A percentile compares a stretch with the other conserved stretches of the same genome.
phyloP scores from a whole-genome alignment of 73 alveolate genomes.

The Stentor coeruleus region DNA sequence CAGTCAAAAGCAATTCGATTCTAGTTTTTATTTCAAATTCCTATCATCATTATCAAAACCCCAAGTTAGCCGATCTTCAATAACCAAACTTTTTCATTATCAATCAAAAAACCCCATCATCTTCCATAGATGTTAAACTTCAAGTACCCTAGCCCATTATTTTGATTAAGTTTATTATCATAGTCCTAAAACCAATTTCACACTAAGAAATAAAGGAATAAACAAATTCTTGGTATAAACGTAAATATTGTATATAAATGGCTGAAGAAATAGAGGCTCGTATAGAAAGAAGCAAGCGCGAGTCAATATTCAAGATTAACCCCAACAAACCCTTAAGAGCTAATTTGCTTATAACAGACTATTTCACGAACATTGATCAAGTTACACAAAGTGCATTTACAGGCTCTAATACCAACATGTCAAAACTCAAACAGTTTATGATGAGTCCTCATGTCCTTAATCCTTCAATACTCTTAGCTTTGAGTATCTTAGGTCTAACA shows the following conservation, averaged over 20 bases:
- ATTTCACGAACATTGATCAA: slow-evolving; percentile 19
- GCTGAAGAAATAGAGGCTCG: slow-evolving; percentile 2
- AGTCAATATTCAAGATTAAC: neutral
- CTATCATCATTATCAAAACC: slow-evolving; percentile 37
- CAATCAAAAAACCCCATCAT: neutral
- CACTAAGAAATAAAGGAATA: too few species aligned
- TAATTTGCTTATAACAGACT: slow-evolving; percentile 11
- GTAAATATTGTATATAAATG: too few species aligned
- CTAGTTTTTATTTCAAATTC: slow-evolving; percentile 35
- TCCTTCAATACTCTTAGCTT: slow-evolving; percentile 2
- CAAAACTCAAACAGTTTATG: neutral
- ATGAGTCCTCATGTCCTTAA: slow-evolving; percentile 12
- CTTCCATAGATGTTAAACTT: too few species aligned
- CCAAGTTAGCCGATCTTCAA: slow-evolving; percentile 47
- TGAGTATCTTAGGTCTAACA: slow-evolving; percentile 1
- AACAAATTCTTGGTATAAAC: too few species aligned
- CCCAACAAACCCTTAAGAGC: slow-evolving; percentile 1
- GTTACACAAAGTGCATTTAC: neutral
- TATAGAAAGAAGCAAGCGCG: slow-evolving; percentile 3
- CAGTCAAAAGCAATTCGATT: slow-evolving; percentile 53
- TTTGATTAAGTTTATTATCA: too few species aligned
- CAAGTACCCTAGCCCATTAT: too few species aligned
- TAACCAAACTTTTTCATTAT: slow-evolving; percentile 38
- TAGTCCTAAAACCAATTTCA: too few species aligned
- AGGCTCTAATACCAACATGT: neutral